These are phyloP conservation scores for Macrolepiota dolichaula DNA, from an alignment of 768 basidiomycete species.

Conservation along the genomic window DNA sequence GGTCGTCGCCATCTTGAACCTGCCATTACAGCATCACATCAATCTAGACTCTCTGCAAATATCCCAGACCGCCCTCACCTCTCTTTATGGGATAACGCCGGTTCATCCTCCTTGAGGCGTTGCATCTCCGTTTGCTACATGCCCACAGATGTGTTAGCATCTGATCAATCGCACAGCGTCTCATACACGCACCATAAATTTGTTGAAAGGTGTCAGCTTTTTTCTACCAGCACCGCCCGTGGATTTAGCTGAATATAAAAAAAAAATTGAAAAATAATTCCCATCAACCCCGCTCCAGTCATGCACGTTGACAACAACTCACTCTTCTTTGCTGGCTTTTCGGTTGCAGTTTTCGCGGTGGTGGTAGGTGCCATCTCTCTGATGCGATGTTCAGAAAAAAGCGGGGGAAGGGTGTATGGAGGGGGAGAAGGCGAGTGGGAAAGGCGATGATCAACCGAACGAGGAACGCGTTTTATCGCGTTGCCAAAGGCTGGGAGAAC, in stretches of 20 bases:
- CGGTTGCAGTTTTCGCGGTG: slow-evolving; percentile 32
- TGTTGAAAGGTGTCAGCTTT: slow-evolving; percentile 73
- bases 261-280: slow-evolving; percentile 14
- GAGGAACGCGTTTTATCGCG: slow-evolving; percentile 24
- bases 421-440: not conserved
- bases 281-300: slow-evolving; percentile 14
- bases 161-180: slow-evolving; percentile 7
- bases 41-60: slow-evolving; percentile 13
- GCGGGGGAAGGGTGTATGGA: slow-evolving; percentile 10
- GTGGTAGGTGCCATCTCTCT: slow-evolving; percentile 42
- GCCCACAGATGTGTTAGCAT: slow-evolving; percentile 6
- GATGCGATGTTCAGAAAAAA: slow-evolving; percentile 1
- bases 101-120: slow-evolving; percentile 72
- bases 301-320: slow-evolving; percentile 26
- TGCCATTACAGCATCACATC: slow-evolving; percentile 21
- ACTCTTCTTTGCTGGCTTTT: slow-evolving; percentile 59
- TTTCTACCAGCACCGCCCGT: slow-evolving; percentile 50
- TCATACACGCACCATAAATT: slow-evolving; percentile 50
- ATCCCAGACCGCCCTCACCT: slow-evolving; percentile 42
- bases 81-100: slow-evolving; percentile 69
- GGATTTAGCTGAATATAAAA: slow-evolving; percentile 42
- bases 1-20: slow-evolving; percentile 69
- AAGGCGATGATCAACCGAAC: slow-evolving; percentile 9
- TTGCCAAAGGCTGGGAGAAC: slow-evolving; percentile 8
- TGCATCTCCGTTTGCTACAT: slow-evolving; percentile 73